Evolutionary conservation across 805 yeast genomes (phyloP).

Genomic region (Metschnikowia lochheadii): DNA sequence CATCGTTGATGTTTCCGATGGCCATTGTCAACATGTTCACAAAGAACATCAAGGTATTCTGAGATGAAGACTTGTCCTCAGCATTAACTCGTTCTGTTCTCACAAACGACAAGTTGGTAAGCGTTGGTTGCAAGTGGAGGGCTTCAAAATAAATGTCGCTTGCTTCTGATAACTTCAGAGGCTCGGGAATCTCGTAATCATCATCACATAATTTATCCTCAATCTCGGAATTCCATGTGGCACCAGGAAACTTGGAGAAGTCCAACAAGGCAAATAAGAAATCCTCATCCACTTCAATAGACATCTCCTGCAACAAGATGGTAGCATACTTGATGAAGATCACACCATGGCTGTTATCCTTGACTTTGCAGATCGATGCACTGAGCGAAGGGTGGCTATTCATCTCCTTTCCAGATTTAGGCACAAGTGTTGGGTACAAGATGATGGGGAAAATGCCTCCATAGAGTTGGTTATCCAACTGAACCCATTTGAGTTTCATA

Average conservation of each 20-base stretch:
- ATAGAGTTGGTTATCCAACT: conserved; percentile 85
- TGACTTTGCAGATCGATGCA: conserved; percentile 75
- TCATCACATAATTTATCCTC: conserved; percentile 58
- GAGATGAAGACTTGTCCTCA: conserved; percentile 58
- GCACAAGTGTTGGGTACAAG: conserved; percentile 84
- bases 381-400: conserved; percentile 88
- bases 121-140: conserved; percentile 86
- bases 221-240: conserved; percentile 57
- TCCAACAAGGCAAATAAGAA: conserved; percentile 79
- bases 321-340: conserved; percentile 90
- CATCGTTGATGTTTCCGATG: conserved; percentile 93
- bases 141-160: conserved; percentile 89
- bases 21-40: conserved; percentile 92
- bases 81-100: conserved; percentile 76
- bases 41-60: conserved; percentile 68
- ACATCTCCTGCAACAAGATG: conserved; percentile 79
- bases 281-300: conserved; percentile 92
- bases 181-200: conserved; percentile 64
- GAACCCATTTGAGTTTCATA: conserved; percentile 88
- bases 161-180: conserved; percentile 49
- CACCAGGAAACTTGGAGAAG: conserved; percentile 76
- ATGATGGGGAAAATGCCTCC: conserved; percentile 88
- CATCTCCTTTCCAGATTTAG: conserved; percentile 78
- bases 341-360: conserved; percentile 89
- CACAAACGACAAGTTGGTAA: conserved; percentile 83